Conservation (phyloP, 805 yeast genomes). For the Suhomyces kilbournensis region DNA sequence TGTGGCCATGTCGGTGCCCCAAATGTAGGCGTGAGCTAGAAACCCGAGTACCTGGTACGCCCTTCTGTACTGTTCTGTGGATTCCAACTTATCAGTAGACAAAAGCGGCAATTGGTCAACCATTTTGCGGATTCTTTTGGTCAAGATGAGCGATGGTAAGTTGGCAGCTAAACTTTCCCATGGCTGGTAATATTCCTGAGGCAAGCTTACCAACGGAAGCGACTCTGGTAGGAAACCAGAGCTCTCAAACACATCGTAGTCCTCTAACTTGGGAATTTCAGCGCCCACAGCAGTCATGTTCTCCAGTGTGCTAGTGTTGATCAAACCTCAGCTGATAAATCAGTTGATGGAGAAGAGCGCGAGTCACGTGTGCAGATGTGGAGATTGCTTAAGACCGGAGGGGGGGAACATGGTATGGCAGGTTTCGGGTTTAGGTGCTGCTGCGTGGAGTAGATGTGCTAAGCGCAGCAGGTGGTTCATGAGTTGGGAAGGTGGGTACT, state of each 20-base stretch:
- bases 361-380: not conserved
- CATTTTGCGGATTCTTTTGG: slow-evolving; percentile 56
- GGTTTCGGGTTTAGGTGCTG: too few relatives aligned
- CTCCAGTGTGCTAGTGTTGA: not conserved
- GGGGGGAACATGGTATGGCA: not conserved
- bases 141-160: slow-evolving; percentile 70
- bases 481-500: not conserved
- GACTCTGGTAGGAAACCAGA: slow-evolving; percentile 79
- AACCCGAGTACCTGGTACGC: slow-evolving; percentile 81
- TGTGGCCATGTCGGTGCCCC: slow-evolving; percentile 69
- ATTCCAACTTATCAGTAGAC: slow-evolving; percentile 41
- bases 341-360: not conserved
- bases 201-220: slow-evolving; percentile 58
- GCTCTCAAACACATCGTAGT: slow-evolving; percentile 65
- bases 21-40: slow-evolving; percentile 82
- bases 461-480: not conserved
- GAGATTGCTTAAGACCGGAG: not conserved
- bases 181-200: slow-evolving; percentile 59
- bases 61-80: slow-evolving; percentile 60
- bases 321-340: not conserved
- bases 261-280: slow-evolving; percentile 35
- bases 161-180: slow-evolving; percentile 74
- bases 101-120: slow-evolving; percentile 65
- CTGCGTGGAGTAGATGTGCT: too few relatives aligned
- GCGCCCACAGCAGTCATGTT: not conserved